These are phyloP conservation scores for Epichloe sp. DNA, from an alignment of 2,329 filamentous ascomycete genomes.

Conservation along the genomic window DNA sequence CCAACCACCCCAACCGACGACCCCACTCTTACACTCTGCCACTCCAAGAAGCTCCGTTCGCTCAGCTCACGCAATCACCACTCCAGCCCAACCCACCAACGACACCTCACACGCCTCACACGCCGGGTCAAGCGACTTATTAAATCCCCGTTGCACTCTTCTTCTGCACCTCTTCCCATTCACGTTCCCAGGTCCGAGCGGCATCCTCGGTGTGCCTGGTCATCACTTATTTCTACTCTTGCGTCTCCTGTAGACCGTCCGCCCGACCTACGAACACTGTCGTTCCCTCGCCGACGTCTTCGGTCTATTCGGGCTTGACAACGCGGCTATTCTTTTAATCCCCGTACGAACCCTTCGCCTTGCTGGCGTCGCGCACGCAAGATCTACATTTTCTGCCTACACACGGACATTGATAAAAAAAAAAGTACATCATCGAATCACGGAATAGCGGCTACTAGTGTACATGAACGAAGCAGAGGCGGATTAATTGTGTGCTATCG, in stretches of 20 bases:
- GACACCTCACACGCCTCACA: no score
- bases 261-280: background rate
- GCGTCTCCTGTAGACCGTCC: background rate
- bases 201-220: background rate
- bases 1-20: background rate
- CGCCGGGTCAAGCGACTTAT: no score
- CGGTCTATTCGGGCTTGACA: background rate
- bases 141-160: background rate
- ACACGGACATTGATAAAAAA: no score
- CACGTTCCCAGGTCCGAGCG: background rate
- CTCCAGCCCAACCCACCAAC: no score
- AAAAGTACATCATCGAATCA: background rate
- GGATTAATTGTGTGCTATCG: background rate
- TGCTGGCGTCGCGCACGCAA: background rate
- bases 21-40: background rate
- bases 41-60: background rate
- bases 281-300: background rate
- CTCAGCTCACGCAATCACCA: no score
- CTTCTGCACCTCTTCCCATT: background rate
- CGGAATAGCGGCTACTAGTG: background rate
- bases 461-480: background rate
- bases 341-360: background rate
- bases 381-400: background rate
- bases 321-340: background rate
- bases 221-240: background rate